Evolutionary conservation across 352 stramenopile species (phyloP), one percentile per base, ranked within the genome.

Genomic region (Phytophthora capsici): DNA sequence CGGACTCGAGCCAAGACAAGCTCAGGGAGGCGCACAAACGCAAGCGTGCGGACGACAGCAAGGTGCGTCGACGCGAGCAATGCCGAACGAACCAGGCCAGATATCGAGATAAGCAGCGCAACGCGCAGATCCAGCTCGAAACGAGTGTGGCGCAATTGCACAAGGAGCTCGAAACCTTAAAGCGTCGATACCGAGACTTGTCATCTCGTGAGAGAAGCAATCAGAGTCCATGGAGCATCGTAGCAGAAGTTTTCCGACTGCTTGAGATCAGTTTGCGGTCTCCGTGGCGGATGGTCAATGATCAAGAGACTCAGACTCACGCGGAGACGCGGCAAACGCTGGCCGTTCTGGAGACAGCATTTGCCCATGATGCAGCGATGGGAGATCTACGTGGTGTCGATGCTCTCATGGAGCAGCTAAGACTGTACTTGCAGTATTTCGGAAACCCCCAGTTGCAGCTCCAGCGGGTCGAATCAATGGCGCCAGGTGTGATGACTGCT

Each of bases 131-230:
- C n/a, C n/a, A n/a, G n/a, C n/a, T n/a, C n/a, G n/a, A n/a, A n/a
- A n/a, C n/a, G n/a, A n/a, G n/a, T n/a, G n/a, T n/a, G n/a, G n/a
- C n/a, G n/a, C n/a, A n/a, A n/a, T n/a, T n/a, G n/a, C n/a, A n/a
- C n/a, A n/a, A n/a, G n/a, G n/a, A n/a, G n/a, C n/a, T n/a, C n/a
- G 32, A 16, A 13, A 56, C 2, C 26, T 61, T 72, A 20, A 63
- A 68, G 37, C 50, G 36, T 12, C 49, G 17, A 41, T 57, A 63
- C 47, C 57, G 57, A 25, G 57, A 64, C 22, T 10, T 67, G 32
- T 54, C 57, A 4, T 72, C 46, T 46, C 57, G 38, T 41, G 51
- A 68, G 51, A 67, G 32, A 14, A 71, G 41, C 32, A 63, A 50
- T 23, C 57, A 72, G 17, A 72, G 51, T 38, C 45, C 57, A 13